Percentiles rank a stretch among this genome's conserved stretches.
Evolutionary conservation across 176 grass and related monocot genomes (phyloP).

Genomic region (Rhynchospora pubera): DNA sequence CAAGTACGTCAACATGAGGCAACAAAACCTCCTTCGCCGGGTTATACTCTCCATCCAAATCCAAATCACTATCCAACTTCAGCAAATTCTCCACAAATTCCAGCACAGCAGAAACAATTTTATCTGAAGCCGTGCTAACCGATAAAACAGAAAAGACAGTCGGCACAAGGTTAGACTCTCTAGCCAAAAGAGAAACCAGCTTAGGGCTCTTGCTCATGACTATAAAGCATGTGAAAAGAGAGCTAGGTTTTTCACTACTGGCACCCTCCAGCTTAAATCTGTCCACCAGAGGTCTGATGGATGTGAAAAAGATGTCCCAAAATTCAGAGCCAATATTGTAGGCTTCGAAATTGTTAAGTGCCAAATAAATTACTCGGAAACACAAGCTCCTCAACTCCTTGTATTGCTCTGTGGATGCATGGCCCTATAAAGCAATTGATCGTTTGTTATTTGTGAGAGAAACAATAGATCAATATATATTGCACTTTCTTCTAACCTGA

Average conservation of each 20-base stretch:
- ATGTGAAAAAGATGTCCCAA: conserved; percentile 76
- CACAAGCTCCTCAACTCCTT: conserved; percentile 85
- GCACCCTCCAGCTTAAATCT: conserved; percentile 81
- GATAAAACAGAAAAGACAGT: conserved; percentile 84
- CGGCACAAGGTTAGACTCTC: conserved; percentile 61
- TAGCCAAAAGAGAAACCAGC: conserved; percentile 50
- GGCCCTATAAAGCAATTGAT: conserved; percentile 34
- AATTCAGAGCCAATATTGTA: conserved; percentile 69
- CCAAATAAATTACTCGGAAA: conserved; percentile 59
- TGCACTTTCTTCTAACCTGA: neutral
- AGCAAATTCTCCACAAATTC: conserved; percentile 88
- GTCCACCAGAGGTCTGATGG: conserved; percentile 61
- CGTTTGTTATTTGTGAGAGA: neutral
- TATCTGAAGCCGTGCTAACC: conserved; percentile 69
- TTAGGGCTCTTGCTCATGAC: conserved; percentile 70
- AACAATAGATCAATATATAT: neutral
- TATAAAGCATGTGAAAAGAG: conserved; percentile 87
- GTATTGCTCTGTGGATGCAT: conserved; percentile 47
- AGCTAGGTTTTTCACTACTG: conserved; percentile 82
- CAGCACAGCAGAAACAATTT: conserved; percentile 63
- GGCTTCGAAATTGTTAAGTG: conserved; percentile 51
- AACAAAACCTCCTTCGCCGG: conserved; percentile 52
- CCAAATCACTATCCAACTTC: conserved; percentile 63
- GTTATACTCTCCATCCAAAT: conserved; percentile 39
- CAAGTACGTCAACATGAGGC: conserved; percentile 71